phyloP scores from a whole-genome alignment of 2,329 filamentous ascomycete species.

The Cladosporium sp. region DNA sequence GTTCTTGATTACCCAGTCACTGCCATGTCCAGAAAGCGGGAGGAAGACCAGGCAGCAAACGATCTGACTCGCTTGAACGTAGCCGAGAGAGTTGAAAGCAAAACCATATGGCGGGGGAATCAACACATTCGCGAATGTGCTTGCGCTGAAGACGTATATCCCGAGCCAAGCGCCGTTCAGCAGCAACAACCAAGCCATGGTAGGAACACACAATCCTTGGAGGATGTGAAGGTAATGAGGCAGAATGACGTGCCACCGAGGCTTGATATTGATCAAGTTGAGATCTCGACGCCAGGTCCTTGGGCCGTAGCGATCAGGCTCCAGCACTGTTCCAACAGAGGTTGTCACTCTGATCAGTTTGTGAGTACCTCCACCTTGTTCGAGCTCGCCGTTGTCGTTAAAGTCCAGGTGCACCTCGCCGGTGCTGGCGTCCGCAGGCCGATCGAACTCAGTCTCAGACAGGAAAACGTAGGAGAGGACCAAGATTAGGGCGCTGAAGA shows the following conservation, averaged over 20 bases:
- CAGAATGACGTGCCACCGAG: background rate
- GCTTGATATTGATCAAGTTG: slow-evolving; percentile 1
- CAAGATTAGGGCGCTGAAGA: slow-evolving; percentile 23
- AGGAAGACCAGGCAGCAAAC: slow-evolving; percentile 32
- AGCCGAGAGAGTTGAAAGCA: slow-evolving; percentile 29
- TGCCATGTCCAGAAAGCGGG: slow-evolving; percentile 33
- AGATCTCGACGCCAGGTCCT: slow-evolving; percentile 8
- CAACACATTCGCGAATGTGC: slow-evolving; percentile 35
- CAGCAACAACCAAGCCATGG: slow-evolving; percentile 34
- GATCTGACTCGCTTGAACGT: slow-evolving; percentile 36
- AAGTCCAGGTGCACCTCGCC: slow-evolving; percentile 8
- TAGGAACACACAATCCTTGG: slow-evolving; percentile 33
- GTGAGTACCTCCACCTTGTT: slow-evolving; percentile 2
- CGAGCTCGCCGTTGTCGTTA: slow-evolving; percentile 4
- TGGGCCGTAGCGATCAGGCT: slow-evolving; percentile 4
- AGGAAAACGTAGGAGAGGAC: slow-evolving; percentile 32
- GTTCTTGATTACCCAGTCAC: slow-evolving; percentile 31
- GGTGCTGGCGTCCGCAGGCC: slow-evolving; percentile 14
- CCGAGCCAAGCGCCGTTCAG: slow-evolving; percentile 34
- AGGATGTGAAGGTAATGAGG: slow-evolving; percentile 24
- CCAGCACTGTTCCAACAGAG: background rate
- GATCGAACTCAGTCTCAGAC: slow-evolving; percentile 36
- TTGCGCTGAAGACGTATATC: slow-evolving; percentile 35
- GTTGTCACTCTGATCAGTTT: slow-evolving; percentile 9
- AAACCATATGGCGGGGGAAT: slow-evolving; percentile 32